Base-by-base conservation (phyloP, 495 filamentous ascomycete species). In the Neurospora africana region DNA sequence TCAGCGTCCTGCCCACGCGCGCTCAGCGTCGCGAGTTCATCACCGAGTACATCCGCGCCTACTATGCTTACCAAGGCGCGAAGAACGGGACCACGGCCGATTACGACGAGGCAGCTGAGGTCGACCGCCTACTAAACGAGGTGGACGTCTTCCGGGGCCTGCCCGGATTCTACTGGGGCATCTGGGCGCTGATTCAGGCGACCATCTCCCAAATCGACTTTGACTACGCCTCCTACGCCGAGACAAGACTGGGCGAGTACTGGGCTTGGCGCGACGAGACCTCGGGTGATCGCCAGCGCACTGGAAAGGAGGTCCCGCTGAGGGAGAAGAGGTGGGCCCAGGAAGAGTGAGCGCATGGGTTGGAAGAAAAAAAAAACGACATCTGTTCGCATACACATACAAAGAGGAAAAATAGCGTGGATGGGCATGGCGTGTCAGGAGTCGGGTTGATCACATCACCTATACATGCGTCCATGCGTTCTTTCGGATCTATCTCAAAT, bases 181-280 rank as follows among this genome's bases (percentile, higher is more conserved):
- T 97, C 68, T 98, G 96, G 96, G 92, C 93, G 10, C 85, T 98
- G 68, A 98, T 99, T 76, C 96, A 99, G 83, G 93, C 94, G 2
- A 92, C 89, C 21, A 98, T 99, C 74, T 95, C 92, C 5, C 89
- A 95, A 72, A 98, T 99, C 74, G 93, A 98, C 79, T 99, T 99
- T 77, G 94, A 99, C 81, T 99, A 98, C 76, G 92, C 93, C 41
- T 86, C 87, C 33, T 99, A 98, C 81, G 96, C 95, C 30, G 92
- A 97, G 79, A 78, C 91, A 5, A 86, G 96, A 71, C 83, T 99
- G 10, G 91, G 92, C 44, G 95, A 99, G 83, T 99, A 98, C 81
- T 97, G 90, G 86, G 93, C 90, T n/a, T 99, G 95, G 95, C 90
- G 93, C 72, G 89, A 84, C 15, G 92, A 93, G 80, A 76, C 79